These are phyloP conservation scores for Botrytis byssoidea DNA, from an alignment of 2,329 filamentous ascomycete species.

Conservation along the genomic window DNA sequence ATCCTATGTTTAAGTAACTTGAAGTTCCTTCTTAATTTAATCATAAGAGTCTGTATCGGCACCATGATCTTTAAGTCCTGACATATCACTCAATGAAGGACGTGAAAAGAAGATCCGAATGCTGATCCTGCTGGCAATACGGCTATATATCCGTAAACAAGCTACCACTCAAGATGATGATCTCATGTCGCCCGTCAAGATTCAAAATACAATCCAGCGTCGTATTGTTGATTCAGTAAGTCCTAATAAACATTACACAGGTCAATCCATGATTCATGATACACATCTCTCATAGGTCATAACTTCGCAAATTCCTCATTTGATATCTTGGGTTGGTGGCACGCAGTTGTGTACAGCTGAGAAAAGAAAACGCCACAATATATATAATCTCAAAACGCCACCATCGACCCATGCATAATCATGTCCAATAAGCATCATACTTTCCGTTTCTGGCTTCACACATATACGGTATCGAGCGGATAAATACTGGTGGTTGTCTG, in stretches of 20 bases:
- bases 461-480: not conserved
- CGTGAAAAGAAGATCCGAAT: not conserved
- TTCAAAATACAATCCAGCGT: not conserved
- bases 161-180: not conserved
- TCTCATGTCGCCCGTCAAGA: not conserved
- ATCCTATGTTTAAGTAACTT: not conserved
- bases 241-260: not conserved
- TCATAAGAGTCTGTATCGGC: not conserved
- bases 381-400: not conserved
- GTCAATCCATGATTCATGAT: fast-evolving
- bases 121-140: not conserved
- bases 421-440: not conserved
- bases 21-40: not conserved
- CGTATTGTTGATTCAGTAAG: not conserved
- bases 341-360: not conserved
- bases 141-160: not conserved
- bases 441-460: not conserved
- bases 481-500: not conserved
- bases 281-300: not conserved
- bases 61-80: not conserved
- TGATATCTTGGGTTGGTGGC: not conserved
- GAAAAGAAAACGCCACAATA: not conserved
- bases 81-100: not conserved
- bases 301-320: not conserved
- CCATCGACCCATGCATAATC: not conserved